phyloP scores from a whole-genome alignment of 495 filamentous ascomycete genomes.

The Penicillium simplicissimum region DNA sequence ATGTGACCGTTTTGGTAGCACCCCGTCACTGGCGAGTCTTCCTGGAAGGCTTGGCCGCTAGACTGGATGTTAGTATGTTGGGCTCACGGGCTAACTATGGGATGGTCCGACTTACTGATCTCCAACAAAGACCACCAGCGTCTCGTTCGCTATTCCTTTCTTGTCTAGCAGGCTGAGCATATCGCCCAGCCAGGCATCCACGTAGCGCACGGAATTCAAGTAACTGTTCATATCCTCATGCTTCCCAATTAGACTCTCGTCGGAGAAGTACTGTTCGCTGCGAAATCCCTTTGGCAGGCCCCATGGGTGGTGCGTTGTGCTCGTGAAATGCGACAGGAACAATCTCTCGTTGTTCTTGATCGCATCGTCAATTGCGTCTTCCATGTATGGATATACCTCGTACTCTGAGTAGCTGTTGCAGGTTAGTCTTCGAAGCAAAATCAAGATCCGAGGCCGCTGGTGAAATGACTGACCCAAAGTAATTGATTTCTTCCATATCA shows the following conservation, averaged over 20 bases:
- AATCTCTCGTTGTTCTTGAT: conserved; percentile 37
- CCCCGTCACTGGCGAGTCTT: conserved; percentile 6
- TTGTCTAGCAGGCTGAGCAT: conserved; percentile 41
- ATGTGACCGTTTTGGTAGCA: conserved; percentile 26
- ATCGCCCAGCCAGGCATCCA: conserved; percentile 40
- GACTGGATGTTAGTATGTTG: not conserved
- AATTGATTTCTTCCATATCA: conserved; percentile 37
- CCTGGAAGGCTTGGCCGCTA: conserved; percentile 7
- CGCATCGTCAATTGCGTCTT: conserved; percentile 37
- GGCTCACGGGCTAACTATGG: not conserved
- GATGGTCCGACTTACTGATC: conserved; percentile 38
- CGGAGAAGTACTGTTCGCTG: conserved; percentile 8
- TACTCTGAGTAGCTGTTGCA: not conserved
- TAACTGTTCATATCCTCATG: conserved; percentile 42
- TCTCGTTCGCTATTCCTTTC: conserved; percentile 41
- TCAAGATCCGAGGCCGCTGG: not conserved
- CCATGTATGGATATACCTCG: conserved; percentile 30
- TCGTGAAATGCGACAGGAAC: conserved; percentile 47
- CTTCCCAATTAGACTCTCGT: conserved; percentile 29
- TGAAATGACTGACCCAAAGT: conserved; percentile 36
- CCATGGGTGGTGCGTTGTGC: conserved; percentile 45
- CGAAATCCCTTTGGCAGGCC: conserved; percentile 41
- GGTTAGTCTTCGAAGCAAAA: not conserved
- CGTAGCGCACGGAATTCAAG: conserved; percentile 41
- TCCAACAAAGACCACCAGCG: conserved; percentile 44